Evolutionary conservation across 352 stramenopile genomes (phyloP).

Genomic region (Pythium oligandrum): DNA sequence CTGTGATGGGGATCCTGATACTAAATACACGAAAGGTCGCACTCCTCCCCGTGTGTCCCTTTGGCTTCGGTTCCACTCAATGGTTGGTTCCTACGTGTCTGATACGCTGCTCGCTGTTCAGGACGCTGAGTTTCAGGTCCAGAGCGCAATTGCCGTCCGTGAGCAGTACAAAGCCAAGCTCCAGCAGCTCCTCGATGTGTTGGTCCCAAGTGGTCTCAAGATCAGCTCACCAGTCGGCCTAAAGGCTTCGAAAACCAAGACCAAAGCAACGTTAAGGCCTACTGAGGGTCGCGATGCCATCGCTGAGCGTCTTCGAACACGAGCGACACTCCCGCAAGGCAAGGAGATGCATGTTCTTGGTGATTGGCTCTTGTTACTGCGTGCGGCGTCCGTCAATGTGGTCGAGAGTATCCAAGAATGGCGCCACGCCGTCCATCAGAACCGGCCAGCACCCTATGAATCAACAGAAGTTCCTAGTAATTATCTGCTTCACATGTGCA

Average conservation of each 20-base stretch:
- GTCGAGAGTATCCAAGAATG: conserved; percentile 43
- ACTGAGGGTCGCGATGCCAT: conserved; percentile 8
- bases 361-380: conserved; percentile 45
- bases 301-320: conserved; percentile 12
- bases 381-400: conserved; percentile 50
- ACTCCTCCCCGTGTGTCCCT: too few relatives aligned
- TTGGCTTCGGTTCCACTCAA: too few relatives aligned
- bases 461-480: conserved; percentile 23
- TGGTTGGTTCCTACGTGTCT: too few relatives aligned
- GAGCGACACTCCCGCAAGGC: conserved; percentile 17
- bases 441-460: conserved; percentile 30
- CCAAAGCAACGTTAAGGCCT: not conserved
- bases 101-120: conserved; percentile 9
- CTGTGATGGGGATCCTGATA: too few relatives aligned
- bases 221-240: too few relatives aligned
- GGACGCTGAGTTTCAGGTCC: conserved; percentile 32
- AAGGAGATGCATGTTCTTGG: conserved; percentile 56
- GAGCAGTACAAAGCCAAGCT: conserved; percentile 48
- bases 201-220: conserved; percentile 8
- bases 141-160: conserved; percentile 38
- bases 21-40: too few relatives aligned
- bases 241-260: too few relatives aligned
- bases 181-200: conserved; percentile 12
- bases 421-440: conserved; percentile 31
- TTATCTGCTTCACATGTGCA: conserved; percentile 49